Evolutionary conservation across 352 stramenopile species (phyloP).

Genomic region (Saprolegnia parasitica): DNA sequence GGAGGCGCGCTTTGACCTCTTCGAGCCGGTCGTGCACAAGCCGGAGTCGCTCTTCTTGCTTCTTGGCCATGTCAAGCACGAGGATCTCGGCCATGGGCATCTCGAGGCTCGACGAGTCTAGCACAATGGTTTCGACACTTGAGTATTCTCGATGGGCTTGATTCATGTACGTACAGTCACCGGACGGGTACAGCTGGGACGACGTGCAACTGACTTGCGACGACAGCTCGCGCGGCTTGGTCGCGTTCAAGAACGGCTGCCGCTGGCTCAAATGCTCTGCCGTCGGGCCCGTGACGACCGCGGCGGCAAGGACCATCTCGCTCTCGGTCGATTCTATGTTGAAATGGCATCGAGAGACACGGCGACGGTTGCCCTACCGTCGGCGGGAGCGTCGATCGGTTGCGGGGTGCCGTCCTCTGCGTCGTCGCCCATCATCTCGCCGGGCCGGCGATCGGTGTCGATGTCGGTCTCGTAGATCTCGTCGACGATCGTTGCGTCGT

Average conservation of each 20-base stretch:
- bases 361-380: too few relatives aligned
- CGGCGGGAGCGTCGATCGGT: not conserved
- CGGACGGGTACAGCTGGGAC: not conserved
- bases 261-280: not conserved
- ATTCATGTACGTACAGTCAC: not conserved
- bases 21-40: not conserved
- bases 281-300: not conserved
- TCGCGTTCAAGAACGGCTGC: not conserved
- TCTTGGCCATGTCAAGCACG: not conserved
- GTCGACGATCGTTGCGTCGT: constrained; percentile 5
- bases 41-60: not conserved
- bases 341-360: too few relatives aligned
- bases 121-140: not conserved
- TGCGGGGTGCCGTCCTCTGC: not conserved
- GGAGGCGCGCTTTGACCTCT: not conserved
- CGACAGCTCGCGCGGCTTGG: not conserved
- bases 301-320: not conserved
- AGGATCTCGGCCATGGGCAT: constrained; percentile 4
- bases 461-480: constrained; percentile 7
- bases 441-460: not conserved
- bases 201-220: not conserved
- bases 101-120: constrained; percentile 9
- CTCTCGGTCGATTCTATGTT: too few relatives aligned
- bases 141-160: not conserved
- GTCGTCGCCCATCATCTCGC: not conserved